A percentile compares a stretch with the other conserved stretches of the same genome.
phyloP scores from a whole-genome alignment of 805 yeast species.

The Cyberlindnera meyerae region DNA sequence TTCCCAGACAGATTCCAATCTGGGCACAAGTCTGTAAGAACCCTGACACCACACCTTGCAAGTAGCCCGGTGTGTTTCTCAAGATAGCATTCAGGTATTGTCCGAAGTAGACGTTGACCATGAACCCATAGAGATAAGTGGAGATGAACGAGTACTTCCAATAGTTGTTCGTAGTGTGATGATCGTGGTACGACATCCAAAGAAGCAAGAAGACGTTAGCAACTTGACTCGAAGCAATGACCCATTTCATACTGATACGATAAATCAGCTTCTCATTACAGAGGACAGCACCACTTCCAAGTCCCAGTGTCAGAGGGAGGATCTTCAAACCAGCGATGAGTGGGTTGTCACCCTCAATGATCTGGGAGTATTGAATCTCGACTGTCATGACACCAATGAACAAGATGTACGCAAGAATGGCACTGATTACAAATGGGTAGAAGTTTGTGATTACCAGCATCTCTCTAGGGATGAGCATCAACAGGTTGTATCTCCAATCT shows the following conservation, averaged over 20 bases:
- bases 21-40: conserved; percentile 33
- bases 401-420: conserved; percentile 14
- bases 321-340: conserved; percentile 34
- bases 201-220: conserved; percentile 18
- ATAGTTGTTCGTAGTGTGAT: conserved; percentile 15
- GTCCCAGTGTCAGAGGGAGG: conserved; percentile 31
- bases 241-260: conserved; percentile 22
- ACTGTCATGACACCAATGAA: conserved; percentile 24
- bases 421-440: too few species aligned
- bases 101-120: conserved; percentile 30
- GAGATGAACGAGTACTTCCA: conserved; percentile 29
- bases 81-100: conserved; percentile 30
- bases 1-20: conserved; percentile 20
- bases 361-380: conserved; percentile 24
- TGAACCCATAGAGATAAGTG: conserved; percentile 22
- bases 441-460: too few species aligned
- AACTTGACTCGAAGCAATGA: conserved; percentile 14
- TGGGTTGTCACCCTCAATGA: conserved; percentile 27
- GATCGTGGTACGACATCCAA: conserved; percentile 23
- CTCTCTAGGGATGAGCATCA: too few species aligned
- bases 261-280: conserved; percentile 21
- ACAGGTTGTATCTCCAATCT: too few species aligned
- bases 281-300: conserved; percentile 25
- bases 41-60: conserved; percentile 38
- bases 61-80: conserved; percentile 31